Evolutionary conservation across 2,329 filamentous ascomycete species (phyloP).

Genomic region (Trichoderma koningii): DNA sequence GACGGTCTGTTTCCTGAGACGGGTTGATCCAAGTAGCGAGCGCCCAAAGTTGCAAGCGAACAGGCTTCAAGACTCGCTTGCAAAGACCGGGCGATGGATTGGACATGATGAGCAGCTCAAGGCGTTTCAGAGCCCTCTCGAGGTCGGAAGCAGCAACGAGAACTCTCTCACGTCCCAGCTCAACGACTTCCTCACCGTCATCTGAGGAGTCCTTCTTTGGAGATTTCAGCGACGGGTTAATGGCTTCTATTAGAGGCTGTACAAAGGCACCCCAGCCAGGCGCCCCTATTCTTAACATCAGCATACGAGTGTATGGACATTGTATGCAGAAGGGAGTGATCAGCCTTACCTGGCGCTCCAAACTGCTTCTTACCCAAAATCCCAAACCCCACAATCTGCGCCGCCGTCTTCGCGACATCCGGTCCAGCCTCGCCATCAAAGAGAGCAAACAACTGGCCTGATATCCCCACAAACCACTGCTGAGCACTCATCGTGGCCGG

Average conservation of each 20-base stretch:
- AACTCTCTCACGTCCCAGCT: constrained; percentile 47
- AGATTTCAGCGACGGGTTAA: constrained; percentile 48
- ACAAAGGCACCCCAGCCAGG: constrained; percentile 66
- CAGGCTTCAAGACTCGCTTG: constrained; percentile 59
- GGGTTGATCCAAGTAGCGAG: constrained; percentile 55
- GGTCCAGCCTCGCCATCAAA: constrained; percentile 56
- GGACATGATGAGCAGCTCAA: constrained; percentile 59
- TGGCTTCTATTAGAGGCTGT: constrained; percentile 55
- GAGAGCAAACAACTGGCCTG: constrained; percentile 61
- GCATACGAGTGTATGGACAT: background rate
- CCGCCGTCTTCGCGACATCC: constrained; percentile 42
- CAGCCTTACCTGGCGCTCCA: constrained; percentile 59
- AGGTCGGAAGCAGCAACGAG: constrained; percentile 54
- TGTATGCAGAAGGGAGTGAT: too few relatives aligned
- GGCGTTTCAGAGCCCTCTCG: constrained; percentile 53
- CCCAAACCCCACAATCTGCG: constrained; percentile 54
- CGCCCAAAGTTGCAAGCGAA: constrained; percentile 65
- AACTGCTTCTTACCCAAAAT: constrained; percentile 64
- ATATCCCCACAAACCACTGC: constrained; percentile 61
- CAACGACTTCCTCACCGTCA: constrained; percentile 45
- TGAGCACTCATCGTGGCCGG: constrained; percentile 57
- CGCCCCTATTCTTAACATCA: constrained; percentile 42
- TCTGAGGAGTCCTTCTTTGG: constrained; percentile 20
- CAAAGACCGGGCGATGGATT: constrained; percentile 68
- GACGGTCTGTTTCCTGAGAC: constrained; percentile 39